A percentile compares a stretch with the other conserved stretches of the same genome.
Evolutionary conservation across 495 filamentous ascomycete genomes (phyloP).

Genomic region (Sphaerosporella brunnea): DNA sequence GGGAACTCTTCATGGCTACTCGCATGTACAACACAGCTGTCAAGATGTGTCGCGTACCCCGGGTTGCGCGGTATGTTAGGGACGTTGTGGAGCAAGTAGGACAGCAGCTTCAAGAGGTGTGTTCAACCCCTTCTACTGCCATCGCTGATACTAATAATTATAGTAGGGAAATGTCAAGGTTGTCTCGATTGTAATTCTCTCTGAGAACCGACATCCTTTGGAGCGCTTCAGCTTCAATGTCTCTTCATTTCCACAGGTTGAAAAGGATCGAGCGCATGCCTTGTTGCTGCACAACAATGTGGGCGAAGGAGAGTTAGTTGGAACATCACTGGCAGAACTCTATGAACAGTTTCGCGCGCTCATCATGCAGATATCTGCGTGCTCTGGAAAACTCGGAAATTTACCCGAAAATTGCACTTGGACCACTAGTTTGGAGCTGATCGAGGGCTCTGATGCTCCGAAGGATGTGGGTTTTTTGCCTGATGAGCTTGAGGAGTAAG

Average conservation of each 20-base stretch:
- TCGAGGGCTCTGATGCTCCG: constrained; percentile 55
- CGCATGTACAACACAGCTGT: constrained; percentile 80
- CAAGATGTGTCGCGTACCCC: constrained; percentile 73
- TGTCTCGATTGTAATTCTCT: constrained; percentile 19
- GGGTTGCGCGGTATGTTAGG: constrained; percentile 78
- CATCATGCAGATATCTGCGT: constrained; percentile 34
- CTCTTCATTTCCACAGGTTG: constrained; percentile 48
- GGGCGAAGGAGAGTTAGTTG: constrained; percentile 26
- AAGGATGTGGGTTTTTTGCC: constrained; percentile 21
- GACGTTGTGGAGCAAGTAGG: constrained; percentile 63
- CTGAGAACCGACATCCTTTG: constrained; percentile 31
- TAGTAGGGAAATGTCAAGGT: constrained; percentile 11
- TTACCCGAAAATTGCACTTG: constrained; percentile 65
- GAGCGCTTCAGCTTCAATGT: constrained; percentile 84
- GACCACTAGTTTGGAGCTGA: constrained; percentile 71
- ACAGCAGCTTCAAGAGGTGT: constrained; percentile 52
- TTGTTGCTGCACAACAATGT: no score
- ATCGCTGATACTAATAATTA: no score
- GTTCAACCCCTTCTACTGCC: no score
- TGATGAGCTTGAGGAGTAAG: neutral
- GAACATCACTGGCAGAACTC: constrained; percentile 35
- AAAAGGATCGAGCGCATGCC: constrained; percentile 14
- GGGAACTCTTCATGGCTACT: constrained; percentile 57
- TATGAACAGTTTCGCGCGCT: constrained; percentile 54
- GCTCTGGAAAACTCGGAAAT: constrained; percentile 42